Conservation (phyloP, 2,329 filamentous ascomycete species). For the Aspergillus alliaceus region DNA sequence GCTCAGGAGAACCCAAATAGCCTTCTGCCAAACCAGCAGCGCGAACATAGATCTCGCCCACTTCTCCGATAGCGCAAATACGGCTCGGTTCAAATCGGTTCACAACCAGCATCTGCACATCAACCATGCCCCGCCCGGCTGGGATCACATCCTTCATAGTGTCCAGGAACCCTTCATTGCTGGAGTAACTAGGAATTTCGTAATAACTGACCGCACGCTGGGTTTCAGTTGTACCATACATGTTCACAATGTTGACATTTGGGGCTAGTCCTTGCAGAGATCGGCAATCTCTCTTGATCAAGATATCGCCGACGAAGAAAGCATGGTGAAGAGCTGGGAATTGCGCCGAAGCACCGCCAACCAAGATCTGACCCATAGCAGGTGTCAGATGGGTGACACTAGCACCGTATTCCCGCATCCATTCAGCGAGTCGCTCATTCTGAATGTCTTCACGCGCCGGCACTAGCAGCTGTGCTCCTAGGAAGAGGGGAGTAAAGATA, state of each 20-base stretch:
- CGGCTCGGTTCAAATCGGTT: slow-evolving; percentile 65
- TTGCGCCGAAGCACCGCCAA: slow-evolving; percentile 75
- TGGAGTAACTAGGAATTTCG: slow-evolving; percentile 66
- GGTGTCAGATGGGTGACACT: slow-evolving; percentile 89
- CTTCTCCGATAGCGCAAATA: slow-evolving; percentile 76
- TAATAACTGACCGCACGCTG: slow-evolving; percentile 80
- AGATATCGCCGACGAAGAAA: slow-evolving; percentile 89
- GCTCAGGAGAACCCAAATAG: slow-evolving; percentile 63
- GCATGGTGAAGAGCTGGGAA: slow-evolving; percentile 76
- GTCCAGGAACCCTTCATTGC: slow-evolving; percentile 65
- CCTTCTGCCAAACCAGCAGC: slow-evolving; percentile 82
- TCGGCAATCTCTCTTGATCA: slow-evolving; percentile 80
- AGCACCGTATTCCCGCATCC: slow-evolving; percentile 74
- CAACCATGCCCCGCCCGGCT: slow-evolving; percentile 79
- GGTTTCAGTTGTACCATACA: slow-evolving; percentile 88
- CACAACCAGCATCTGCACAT: slow-evolving; percentile 86
- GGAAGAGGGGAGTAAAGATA: slow-evolving; percentile 87
- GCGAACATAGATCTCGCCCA: slow-evolving; percentile 80
- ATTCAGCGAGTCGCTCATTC: slow-evolving; percentile 82
- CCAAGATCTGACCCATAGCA: slow-evolving; percentile 92
- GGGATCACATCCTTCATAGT: slow-evolving; percentile 74
- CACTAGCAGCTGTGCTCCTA: slow-evolving; percentile 76
- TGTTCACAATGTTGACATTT: slow-evolving; percentile 76
- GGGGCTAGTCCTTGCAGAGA: slow-evolving; percentile 72
- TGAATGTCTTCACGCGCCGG: slow-evolving; percentile 81